Base-by-base conservation (phyloP, 1,139 yeast species). In the Kodamaea sp. region DNA sequence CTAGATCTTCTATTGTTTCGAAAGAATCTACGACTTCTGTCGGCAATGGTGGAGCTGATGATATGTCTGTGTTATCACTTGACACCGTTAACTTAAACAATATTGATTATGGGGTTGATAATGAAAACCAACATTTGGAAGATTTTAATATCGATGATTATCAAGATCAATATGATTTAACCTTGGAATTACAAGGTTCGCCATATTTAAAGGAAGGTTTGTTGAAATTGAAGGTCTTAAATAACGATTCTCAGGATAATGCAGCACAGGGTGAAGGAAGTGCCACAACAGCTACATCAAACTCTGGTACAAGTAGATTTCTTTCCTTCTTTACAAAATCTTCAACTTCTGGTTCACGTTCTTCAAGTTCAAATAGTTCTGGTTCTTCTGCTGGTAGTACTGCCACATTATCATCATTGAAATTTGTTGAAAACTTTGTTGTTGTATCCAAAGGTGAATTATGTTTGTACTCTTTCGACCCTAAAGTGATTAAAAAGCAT, bases 151-250 rank as follows among this genome's bases (percentile, higher is more conserved):
- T 66, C 7, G 62, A 65, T 32, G 69, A 69, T 42, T 71, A 61
- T 51, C 75, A 70, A 50, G 81, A 77, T 57, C 65, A 66, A 29
- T 71, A 71, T 45, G 89, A 83, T 57, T 73, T 78, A 47, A 72
- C 74, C 27, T 63, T 84, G 45, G 86, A 81, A 48, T 67, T 81
- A 33, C 72, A 74, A 38, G 94, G 92, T 0, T 78, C 90, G 2
- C 94, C 94, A 2, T 84, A 86, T 76, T 75, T 82, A 42, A 83
- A 84, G 54, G 94, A 85, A 62, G 94, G 95, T 0, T 58, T 84
- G 34, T 66, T 84, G 46, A 73, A 78, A 49, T 68, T 73, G 53
- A 74, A 70, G 47, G 63, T 73, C 11, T 54, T 68, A 37, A 60
- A 74, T 47, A 67, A 69, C 47, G 75, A 65, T 54, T 60, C 60